Conservation (phyloP, 1,284 basidiomycete species). For the Phlebopus sp. region DNA sequence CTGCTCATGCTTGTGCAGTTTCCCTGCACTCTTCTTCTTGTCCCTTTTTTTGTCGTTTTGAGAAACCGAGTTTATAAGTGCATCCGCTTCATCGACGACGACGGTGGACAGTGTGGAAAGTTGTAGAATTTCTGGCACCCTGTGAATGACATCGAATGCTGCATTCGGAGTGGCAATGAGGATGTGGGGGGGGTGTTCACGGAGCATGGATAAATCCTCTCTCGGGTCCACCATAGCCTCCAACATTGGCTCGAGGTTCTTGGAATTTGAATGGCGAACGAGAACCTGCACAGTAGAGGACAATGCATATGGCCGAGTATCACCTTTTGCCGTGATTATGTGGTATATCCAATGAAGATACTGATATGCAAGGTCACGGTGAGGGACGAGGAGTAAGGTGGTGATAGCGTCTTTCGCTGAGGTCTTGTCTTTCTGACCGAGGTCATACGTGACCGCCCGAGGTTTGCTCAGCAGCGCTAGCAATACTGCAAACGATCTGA, state of each 20-base stretch:
- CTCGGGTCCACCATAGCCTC: constrained; percentile 34
- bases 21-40: constrained; percentile 33
- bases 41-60: constrained; percentile 34
- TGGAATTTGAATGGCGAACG: constrained; percentile 42
- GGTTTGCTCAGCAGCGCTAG: constrained; percentile 62
- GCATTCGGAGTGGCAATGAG: constrained; percentile 72
- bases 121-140: constrained; percentile 42
- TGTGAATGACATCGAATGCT: constrained; percentile 51
- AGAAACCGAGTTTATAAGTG: constrained; percentile 54
- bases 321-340: constrained; percentile 38
- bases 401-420: constrained; percentile 33
- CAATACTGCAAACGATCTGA: constrained; percentile 68
- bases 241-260: constrained; percentile 25
- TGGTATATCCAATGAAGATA: constrained; percentile 64
- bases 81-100: constrained; percentile 74
- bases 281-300: constrained; percentile 56
- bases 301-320: constrained; percentile 30
- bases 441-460: constrained; percentile 23
- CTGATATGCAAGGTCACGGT: constrained; percentile 71
- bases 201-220: constrained; percentile 39
- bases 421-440: constrained; percentile 1
- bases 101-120: constrained; percentile 50
- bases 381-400: constrained; percentile 68
- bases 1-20: constrained; percentile 51
- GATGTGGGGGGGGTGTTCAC: constrained; percentile 54